Conservation (phyloP, 176 grass and related monocot species). For the Aegilops speltoides region DNA sequence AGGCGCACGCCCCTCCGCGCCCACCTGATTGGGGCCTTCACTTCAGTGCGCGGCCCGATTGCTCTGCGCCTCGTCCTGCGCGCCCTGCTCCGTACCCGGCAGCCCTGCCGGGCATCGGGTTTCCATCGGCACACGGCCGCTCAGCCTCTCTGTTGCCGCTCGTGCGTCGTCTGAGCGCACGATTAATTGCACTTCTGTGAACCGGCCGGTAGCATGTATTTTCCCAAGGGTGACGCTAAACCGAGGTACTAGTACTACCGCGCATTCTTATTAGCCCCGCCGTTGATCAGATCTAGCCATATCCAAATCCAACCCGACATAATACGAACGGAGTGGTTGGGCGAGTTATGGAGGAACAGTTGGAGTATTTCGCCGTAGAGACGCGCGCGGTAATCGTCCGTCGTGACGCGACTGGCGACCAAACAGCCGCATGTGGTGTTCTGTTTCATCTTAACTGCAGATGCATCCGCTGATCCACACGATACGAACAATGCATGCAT, state of each 20-base stretch:
- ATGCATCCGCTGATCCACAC: background rate
- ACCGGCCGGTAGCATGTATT: too few relatives aligned
- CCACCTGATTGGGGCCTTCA: background rate
- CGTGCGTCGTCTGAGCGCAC: background rate
- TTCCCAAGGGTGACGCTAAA: too few relatives aligned
- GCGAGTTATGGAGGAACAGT: background rate
- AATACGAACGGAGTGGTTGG: background rate
- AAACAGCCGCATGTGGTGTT: constrained; percentile 25
- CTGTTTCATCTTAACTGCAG: background rate
- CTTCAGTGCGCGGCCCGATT: background rate
- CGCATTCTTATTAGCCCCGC: too few relatives aligned
- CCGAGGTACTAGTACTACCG: too few relatives aligned
- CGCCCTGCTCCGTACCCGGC: background rate
- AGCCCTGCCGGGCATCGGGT: background rate
- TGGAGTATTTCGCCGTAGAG: background rate
- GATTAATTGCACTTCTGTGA: background rate
- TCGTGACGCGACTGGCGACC: background rate
- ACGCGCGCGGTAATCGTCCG: background rate
- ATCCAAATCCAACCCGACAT: background rate
- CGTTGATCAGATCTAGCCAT: too few relatives aligned
- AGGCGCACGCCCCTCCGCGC: background rate
- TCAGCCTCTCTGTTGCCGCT: background rate
- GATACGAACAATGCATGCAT: background rate
- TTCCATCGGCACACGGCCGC: background rate
- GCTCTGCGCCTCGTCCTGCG: background rate